Evolutionary conservation across 192 early-diverging fungal species (phyloP), one percentile per base, ranked within the genome.

Genomic region (Podila verticillata): DNA sequence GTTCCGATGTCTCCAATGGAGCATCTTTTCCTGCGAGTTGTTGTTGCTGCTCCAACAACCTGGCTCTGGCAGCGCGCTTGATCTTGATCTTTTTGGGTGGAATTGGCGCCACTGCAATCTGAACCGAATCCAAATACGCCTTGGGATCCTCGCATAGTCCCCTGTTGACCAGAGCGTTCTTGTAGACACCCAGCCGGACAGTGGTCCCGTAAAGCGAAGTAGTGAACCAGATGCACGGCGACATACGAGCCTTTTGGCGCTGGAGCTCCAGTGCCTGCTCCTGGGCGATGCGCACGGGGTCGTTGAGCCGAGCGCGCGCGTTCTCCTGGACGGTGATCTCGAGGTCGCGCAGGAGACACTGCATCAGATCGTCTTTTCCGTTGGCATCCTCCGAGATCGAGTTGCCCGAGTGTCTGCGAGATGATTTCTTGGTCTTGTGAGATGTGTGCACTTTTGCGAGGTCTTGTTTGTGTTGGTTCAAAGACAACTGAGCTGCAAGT

Each of bases 161-260:
- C 17, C 30, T 49, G 34, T 49, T 36, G 24, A 60, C 24, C 26
- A 84, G 48, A 7, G 73, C 36, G 35, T 72, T 62, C 20, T 79
- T 78, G 49, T 84, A 87, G 20, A 87, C 47, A 29, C 85, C 85
- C 20, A 84, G 60, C 35, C 74, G 81, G 3, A 83, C 56, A 4
- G 68, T 72, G 0, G 24, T 26, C 1, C 66, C 30, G 13, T 65
- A 57, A 7, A 71, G 19, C 4, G 68, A 24, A 17, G 70, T 65
- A 5, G 61, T 78, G 66, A 77, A 84, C 85, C 85, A 87, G 4
- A 70, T 56, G 19, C 80, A 30, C 3, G 69, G 69, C 2, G 69
- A 62, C 26, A 15, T 22, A 6, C 49, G 20, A 4, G 26, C 32
- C 19, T 71, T 47, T 17, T 71, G 20, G 34, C 61, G 34, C 22